Evolutionary conservation across 2,329 filamentous ascomycete species (phyloP), one percentile per base, ranked within the genome.

Genomic region (Didymella arachidicola): DNA sequence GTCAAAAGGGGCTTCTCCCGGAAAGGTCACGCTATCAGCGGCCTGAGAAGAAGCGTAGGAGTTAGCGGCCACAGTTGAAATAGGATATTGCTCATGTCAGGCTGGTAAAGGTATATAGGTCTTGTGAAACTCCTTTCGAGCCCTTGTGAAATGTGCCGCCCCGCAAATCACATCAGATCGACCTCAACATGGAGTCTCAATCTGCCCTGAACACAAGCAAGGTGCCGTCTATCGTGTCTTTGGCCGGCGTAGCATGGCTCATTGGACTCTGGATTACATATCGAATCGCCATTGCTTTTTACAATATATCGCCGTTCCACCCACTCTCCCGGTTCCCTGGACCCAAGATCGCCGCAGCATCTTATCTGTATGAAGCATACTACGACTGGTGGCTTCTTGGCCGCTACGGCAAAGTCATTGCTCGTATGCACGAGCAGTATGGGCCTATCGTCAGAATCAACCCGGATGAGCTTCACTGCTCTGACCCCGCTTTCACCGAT

Each of bases 361-460:
- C 66, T 7, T 70, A 67, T 39, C 61, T 66, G 14, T 73, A 73
- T 47, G 71, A 73, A 52, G 67, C 68, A 7, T 73, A 72, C 60
- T 68, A 71, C 41, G 71, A 73, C 36, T 69, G 66, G 62, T 64
- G 63, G 61, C 57, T 65, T 2, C 44, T 66, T 6, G 74, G 74
- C 26, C 68, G 67, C 18, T 78, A 77, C 61, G 65, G 72, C n/a
- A 74, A 65, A 51, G 63, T 71, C 44, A 72, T 78, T 30, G 67
- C 71, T 45, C 58, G 64, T 8, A 71, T 77, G 68, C 75, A 78
- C 47, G 61, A 72, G 50, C 62, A 69, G 55, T 75, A 76, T 54
- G 72, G 71, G 2, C 67, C 70, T 0, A 61, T 72, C n/a, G 53
- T 74, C 12, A 69, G 74, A 34, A 72, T 76, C 60, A 71, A 72